Conservation (phyloP, 176 grass and related monocot species). For the Triticum urartu region DNA sequence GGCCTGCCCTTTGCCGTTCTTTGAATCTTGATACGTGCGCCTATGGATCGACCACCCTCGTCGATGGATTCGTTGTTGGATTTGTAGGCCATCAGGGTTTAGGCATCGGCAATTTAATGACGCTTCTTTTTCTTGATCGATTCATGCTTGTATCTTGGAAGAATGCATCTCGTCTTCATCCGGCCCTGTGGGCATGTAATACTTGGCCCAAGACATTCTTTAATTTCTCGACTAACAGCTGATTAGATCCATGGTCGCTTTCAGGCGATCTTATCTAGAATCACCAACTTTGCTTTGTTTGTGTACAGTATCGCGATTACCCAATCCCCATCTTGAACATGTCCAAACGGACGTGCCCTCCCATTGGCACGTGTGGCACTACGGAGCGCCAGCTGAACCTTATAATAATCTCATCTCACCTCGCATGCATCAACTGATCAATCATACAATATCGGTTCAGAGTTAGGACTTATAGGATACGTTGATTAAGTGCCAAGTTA, state of each 20-base stretch:
- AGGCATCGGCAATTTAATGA: background rate
- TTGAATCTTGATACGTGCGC: background rate
- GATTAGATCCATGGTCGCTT: background rate
- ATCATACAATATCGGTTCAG: background rate
- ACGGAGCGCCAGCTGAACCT: background rate
- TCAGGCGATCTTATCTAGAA: slow-evolving; percentile 5
- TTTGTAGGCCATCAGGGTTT: background rate
- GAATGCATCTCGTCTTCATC: background rate
- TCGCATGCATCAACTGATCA: background rate
- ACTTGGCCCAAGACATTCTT: background rate
- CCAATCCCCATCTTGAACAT: background rate
- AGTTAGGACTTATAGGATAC: no score
- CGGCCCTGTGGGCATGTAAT: background rate
- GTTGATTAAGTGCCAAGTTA: no score
- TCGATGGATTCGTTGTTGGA: background rate
- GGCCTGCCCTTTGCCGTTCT: background rate
- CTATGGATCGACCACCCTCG: background rate
- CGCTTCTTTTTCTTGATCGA: background rate
- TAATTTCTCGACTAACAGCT: background rate
- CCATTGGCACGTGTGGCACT: background rate
- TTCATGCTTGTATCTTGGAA: background rate
- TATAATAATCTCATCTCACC: background rate
- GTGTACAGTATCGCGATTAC: background rate
- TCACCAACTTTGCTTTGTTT: background rate
- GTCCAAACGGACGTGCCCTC: background rate